Evolutionary conservation across 176 grass and related monocot genomes (phyloP).

Genomic region (Pharus latifolius): DNA sequence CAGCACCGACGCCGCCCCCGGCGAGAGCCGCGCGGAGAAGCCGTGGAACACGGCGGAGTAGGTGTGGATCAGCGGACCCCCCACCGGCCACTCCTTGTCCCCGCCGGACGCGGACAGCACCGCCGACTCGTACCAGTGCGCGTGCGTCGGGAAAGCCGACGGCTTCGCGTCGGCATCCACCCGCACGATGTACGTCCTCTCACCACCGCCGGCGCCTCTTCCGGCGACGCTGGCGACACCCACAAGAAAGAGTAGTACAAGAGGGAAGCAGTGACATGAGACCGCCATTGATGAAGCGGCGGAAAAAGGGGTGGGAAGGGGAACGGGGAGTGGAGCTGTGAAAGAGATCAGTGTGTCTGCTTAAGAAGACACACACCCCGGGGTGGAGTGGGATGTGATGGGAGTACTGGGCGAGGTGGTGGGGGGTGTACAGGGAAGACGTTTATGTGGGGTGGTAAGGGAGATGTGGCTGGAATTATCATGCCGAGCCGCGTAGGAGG

Average conservation of each 20-base stretch:
- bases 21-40: conserved; percentile 67
- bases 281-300: conserved; percentile 17
- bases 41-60: conserved; percentile 77
- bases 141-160: conserved; percentile 72
- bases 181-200: conserved; percentile 81
- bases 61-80: conserved; percentile 72
- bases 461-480: neutral
- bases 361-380: neutral
- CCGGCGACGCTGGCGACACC: neutral
- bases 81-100: conserved; percentile 29
- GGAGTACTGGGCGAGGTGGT: neutral
- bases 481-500: neutral
- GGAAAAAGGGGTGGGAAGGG: neutral
- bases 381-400: neutral
- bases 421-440: neutral
- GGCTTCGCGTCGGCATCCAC: conserved; percentile 87
- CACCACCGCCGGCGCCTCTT: neutral
- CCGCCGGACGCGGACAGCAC: conserved; percentile 31
- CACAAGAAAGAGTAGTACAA: neutral
- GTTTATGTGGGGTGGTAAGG: neutral
- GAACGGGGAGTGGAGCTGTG: neutral
- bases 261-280: neutral
- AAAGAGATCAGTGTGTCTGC: conserved; percentile 8
- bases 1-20: conserved; percentile 23
- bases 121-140: conserved; percentile 84